Evolutionary conservation across 805 yeast genomes (phyloP), one percentile per base, ranked within the genome.

Genomic region (Candida anglica): DNA sequence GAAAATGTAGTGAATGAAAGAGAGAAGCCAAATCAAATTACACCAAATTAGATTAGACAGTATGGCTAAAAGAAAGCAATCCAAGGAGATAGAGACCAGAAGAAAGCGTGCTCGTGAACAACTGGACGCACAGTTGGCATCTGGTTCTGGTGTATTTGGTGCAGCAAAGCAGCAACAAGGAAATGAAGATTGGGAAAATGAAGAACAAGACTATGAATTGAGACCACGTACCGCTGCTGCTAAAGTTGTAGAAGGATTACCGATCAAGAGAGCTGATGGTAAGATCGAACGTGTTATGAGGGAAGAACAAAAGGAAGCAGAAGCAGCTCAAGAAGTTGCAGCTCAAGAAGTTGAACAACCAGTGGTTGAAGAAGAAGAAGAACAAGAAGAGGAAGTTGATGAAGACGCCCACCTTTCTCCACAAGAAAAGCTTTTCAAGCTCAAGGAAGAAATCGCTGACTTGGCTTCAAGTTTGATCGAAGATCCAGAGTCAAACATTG

Each of bases 401-500:
- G 59, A 58, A 16, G 77, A 77, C 40, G 66, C 75, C 0, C 70
- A 63, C 5, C 48, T 72, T 10, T 48, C 74, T 0, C 76, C 77
- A 1, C 61, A 56, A 37, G 83, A 83, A 52, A 69, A 67, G 36
- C 63, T 86, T 17, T 46, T 70, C 5, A 71, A 75, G 37, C 65
- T 84, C 27, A 85, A 88, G 49, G 97, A 88, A 59, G 86, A 84
- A 36, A 75, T 93, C 27, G 96, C 98, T 0, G 78, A 74, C 14
- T 57, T 81, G 31, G 96, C 95, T 1, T 84, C 86, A 25, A 73
- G 73, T 27, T 60, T 91, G 22, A 78, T 78, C 48, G 95, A 88
- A 53, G 86, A 86, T 38, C 96, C 98, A 5, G 98, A 93, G 56
- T 95, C 86, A 49, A 75, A 89, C 48, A 69, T 82, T 6, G 52